Evolutionary conservation across 1,284 basidiomycete species (phyloP).

Genomic region (Stygiomarasmius scandens): DNA sequence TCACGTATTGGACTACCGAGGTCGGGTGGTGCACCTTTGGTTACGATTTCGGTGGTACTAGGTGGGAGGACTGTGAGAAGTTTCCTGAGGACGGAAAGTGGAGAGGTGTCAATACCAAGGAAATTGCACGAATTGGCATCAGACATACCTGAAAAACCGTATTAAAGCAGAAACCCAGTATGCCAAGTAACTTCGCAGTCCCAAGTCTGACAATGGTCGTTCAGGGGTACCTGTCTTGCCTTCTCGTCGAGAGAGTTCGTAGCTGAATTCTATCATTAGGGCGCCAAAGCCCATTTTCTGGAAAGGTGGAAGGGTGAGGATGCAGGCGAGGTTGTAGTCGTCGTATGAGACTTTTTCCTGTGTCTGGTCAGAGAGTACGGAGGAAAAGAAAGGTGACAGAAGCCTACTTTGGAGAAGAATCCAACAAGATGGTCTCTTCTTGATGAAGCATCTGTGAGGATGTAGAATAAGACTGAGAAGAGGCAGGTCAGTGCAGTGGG

Average conservation of each 20-base stretch:
- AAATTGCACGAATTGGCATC: no score
- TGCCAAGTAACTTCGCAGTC: conserved; percentile 87
- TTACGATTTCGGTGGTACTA: conserved; percentile 43
- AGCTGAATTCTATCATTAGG: conserved; percentile 98
- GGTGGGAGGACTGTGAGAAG: conserved; percentile 52
- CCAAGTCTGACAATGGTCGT: conserved; percentile 91
- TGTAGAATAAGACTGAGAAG: conserved; percentile 84
- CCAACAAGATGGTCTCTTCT: conserved; percentile 83
- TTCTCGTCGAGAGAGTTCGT: conserved; percentile 84
- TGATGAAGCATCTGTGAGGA: conserved; percentile 86
- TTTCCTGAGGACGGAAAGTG: conserved; percentile 5
- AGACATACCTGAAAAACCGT: conserved; percentile 76
- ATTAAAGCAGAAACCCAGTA: conserved; percentile 90
- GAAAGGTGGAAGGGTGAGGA: conserved; percentile 93
- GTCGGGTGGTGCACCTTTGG: conserved; percentile 44
- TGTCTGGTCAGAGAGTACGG: background rate
- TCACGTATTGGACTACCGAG: conserved; percentile 42
- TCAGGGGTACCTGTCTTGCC: conserved; percentile 90
- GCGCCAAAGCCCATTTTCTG: conserved; percentile 92
- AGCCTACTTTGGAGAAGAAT: conserved; percentile 89
- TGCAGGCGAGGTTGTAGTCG: conserved; percentile 97
- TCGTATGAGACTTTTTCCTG: conserved; percentile 96
- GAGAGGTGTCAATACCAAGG: no score
- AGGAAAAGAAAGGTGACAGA: background rate
- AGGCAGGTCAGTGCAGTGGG: conserved; percentile 72